A percentile compares a stretch with the other conserved stretches of the same genome.
phyloP scores from a whole-genome alignment of 495 filamentous ascomycete genomes.

The Pyronema domesticum region DNA sequence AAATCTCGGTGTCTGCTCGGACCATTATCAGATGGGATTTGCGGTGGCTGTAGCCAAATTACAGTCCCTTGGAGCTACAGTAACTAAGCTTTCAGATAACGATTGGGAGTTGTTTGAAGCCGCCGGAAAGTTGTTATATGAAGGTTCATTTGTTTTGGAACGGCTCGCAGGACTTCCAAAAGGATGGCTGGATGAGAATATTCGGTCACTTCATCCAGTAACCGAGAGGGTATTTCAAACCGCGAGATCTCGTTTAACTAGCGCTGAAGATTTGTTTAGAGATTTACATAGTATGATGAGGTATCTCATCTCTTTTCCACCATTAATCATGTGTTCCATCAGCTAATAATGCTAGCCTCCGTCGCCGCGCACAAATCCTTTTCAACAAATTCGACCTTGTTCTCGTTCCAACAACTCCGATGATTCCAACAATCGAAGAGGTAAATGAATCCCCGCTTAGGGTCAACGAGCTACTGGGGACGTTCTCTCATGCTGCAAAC shows the following conservation, averaged over 20 bases:
- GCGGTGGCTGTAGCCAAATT: conserved; percentile 28
- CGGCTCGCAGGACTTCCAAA: conserved; percentile 34
- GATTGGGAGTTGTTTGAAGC: conserved; percentile 39
- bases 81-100: conserved; percentile 21
- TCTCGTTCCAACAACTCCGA: conserved; percentile 43
- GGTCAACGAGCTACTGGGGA: conserved; percentile 39
- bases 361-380: neutral
- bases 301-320: neutral
- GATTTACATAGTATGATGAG: conserved; percentile 26
- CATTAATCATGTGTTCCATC: neutral
- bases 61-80: conserved; percentile 31
- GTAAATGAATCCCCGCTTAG: conserved; percentile 38
- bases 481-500: conserved; percentile 47
- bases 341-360: neutral
- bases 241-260: conserved; percentile 30
- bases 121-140: conserved; percentile 40
- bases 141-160: conserved; percentile 38
- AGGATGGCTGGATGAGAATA: conserved; percentile 27
- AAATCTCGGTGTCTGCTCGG: conserved; percentile 32
- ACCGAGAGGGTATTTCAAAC: conserved; percentile 34
- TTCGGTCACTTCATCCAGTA: conserved; percentile 35
- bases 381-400: conserved; percentile 35
- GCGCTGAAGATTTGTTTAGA: conserved; percentile 37
- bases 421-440: conserved; percentile 39
- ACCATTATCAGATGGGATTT: conserved; percentile 31